Evolutionary conservation across 2,329 filamentous ascomycete genomes (phyloP).

Genomic region (Rasamsonia emersonii): DNA sequence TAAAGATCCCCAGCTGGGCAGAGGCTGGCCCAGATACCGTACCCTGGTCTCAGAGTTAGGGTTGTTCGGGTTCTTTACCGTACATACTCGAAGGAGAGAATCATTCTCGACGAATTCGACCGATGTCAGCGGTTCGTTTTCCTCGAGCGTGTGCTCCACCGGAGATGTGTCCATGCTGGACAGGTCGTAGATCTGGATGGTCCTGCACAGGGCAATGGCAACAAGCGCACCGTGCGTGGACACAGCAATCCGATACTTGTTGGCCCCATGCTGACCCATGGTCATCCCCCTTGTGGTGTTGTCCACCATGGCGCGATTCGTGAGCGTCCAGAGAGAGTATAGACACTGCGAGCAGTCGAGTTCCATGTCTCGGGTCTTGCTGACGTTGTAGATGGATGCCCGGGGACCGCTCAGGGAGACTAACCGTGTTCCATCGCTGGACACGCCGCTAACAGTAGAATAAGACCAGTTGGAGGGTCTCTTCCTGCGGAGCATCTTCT

Average conservation of each 20-base stretch:
- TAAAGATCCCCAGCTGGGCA: neutral
- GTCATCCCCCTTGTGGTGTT: constrained; percentile 4
- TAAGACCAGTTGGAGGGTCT: constrained; percentile 8
- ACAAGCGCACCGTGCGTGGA: constrained; percentile 11
- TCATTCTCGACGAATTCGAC: constrained; percentile 14
- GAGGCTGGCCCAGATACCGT: constrained; percentile 14
- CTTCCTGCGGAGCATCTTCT: constrained; percentile 4
- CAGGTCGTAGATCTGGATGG: constrained; percentile 15
- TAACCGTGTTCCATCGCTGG: constrained; percentile 8
- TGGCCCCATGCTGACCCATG: constrained; percentile 10
- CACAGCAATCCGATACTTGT: constrained; percentile 12
- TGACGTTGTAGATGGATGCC: too few species aligned
- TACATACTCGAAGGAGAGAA: constrained; percentile 13
- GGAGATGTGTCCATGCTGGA: constrained; percentile 6
- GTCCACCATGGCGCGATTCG: constrained; percentile 10
- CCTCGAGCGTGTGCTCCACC: constrained; percentile 11
- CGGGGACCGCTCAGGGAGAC: constrained; percentile 11
- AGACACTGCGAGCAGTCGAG: too few species aligned
- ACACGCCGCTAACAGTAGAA: constrained; percentile 7
- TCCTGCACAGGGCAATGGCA: constrained; percentile 12
- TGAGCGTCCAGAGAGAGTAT: constrained; percentile 14
- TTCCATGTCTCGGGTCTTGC: too few species aligned
- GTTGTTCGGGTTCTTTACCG: constrained; percentile 12
- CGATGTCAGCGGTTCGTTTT: constrained; percentile 5
- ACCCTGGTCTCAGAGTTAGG: constrained; percentile 12